Base-by-base conservation (phyloP, 2,329 filamentous ascomycete species). In the Fusarium sororula region DNA sequence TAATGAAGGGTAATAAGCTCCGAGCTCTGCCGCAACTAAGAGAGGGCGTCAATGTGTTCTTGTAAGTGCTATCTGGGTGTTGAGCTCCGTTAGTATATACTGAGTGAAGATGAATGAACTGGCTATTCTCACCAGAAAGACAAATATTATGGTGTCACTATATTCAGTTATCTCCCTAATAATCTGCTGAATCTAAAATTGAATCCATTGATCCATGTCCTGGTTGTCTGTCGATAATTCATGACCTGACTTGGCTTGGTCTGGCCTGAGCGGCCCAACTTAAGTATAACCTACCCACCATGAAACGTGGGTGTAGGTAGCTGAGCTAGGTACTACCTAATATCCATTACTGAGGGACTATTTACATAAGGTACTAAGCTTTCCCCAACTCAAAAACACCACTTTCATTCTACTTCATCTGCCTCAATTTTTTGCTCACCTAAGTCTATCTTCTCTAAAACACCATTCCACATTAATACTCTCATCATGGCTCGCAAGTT, bases 401-500 rank as follows among this genome's bases (percentile, higher is more conserved):
- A 54, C 32, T 22, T 53, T 51, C 35, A 50, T 60, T 63, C 68
- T 71, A 47, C 60, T 44, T 54, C 58, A 51, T 63, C 55, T 62
- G 51, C 56, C 32, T 68, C 41, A 41, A 32, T 56, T 47, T 1
- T 62, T 44, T 74, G 26, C 57, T 61, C 63, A 53, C 63, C 51
- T 42, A 18, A 15, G 28, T 42, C 44, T 28, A 54, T 41, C 38
- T 50, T 18, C 59, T 51, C 55, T 66, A 47, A 42, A 60, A 41
- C 37, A 60, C 24, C 28, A 62, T 53, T 59, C 50, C 30, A 51
- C 20, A 61, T 70, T 56, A 77, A 78, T 81, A 74, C 79, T 32
- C 80, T 86, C 90, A 94, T 82, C 81, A 98, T 97, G 95, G 90
- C 92, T 90, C 95, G 95, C 89, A 93, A 95, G 89, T 98, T 97